Evolutionary conservation across 2,329 filamentous ascomycete species (phyloP).

Genomic region (Epichloe elymi): DNA sequence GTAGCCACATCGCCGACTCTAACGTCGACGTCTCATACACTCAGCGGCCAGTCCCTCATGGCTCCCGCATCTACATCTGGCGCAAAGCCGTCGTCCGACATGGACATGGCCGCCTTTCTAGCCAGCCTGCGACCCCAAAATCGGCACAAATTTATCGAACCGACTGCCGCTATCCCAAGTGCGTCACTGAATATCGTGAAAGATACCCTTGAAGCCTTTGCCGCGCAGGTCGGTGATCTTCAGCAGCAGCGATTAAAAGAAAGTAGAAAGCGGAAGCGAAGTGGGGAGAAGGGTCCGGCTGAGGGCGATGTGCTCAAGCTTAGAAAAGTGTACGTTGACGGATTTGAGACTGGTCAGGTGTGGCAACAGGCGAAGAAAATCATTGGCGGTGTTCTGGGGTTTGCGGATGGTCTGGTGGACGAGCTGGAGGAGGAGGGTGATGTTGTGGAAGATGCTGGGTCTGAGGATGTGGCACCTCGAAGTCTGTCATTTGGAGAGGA

Average conservation of each 20-base stretch:
- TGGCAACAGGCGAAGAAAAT: slow-evolving; percentile 90
- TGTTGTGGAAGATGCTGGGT: slow-evolving; percentile 12
- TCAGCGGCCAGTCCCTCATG: slow-evolving; percentile 37
- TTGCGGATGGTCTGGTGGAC: slow-evolving; percentile 32
- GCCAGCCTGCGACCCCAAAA: slow-evolving; percentile 43
- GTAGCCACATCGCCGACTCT: slow-evolving; percentile 41
- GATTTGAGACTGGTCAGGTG: slow-evolving; percentile 77
- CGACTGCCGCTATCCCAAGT: slow-evolving; percentile 50
- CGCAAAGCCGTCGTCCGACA: slow-evolving; percentile 18
- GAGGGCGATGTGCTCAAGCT: slow-evolving; percentile 52
- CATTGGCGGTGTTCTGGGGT: slow-evolving; percentile 43
- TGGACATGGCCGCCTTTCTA: slow-evolving; percentile 37
- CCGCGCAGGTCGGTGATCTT: slow-evolving; percentile 56
- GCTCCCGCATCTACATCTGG: slow-evolving; percentile 23
- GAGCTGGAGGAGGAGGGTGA: slow-evolving; percentile 41
- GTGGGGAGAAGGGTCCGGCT: slow-evolving; percentile 27
- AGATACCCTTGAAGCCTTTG: slow-evolving; percentile 64
- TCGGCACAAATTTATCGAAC: slow-evolving; percentile 67
- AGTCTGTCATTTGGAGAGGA: slow-evolving; percentile 15
- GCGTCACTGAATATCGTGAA: slow-evolving; percentile 68
- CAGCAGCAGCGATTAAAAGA: slow-evolving; percentile 58
- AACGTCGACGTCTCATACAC: slow-evolving; percentile 51
- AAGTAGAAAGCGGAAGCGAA: slow-evolving; percentile 66
- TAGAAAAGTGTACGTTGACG: slow-evolving; percentile 72
- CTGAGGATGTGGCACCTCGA: slow-evolving; percentile 19